Base-by-base conservation (phyloP, 2,329 filamentous ascomycete genomes). In the Fusarium foetens region DNA sequence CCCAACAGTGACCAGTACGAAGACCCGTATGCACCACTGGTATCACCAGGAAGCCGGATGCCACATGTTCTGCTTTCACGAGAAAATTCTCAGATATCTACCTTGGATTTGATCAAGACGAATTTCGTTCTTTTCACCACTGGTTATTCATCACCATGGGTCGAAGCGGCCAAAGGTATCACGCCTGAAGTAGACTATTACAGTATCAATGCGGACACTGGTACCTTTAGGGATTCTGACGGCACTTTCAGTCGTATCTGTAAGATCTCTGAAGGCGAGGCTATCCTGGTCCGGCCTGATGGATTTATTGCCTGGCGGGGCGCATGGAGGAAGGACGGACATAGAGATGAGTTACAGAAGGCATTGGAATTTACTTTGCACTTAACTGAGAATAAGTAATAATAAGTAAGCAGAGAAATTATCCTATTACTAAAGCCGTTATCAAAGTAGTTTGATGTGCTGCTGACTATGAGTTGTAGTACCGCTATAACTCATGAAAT, bases 171-270 rank as follows among this genome's bases (percentile, higher is more conserved):
- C 29, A 23, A 13, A 8, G 3, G 7, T 2, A 13, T 33, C 0
- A 23, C 21, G 0, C 29, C 7, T 23, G 4, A 49, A 8, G 27
- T 49, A 49, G 46, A 49, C 46, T 9, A 7, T 9, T 8, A 33
- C 21, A 23, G 7, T 3, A 23, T 49, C 4, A 9, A 6, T 5
- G 23, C 0, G 3, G 14, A n/a, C 5, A 23, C 1, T 2, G 29
- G 46, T 17, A 2, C 21, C 0, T 8, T 33, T 3, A 49, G 4
- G 10, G 46, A 49, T 49, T 3, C 10, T 9, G 4, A 33, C 0
- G 46, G 21, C 21, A 9, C 6, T 13, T 49, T 49, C 3, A 9
- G 29, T 33, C 46, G 10, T 19, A 13, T 33, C 5, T 49, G 46
- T 33, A 49, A 3, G 16, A 13, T 49, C 21, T 33, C 46, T 13